A percentile compares a stretch with the other conserved stretches of the same genome.
Evolutionary conservation across 1,139 yeast genomes (phyloP).

Genomic region (Sugiyamaella grinbergsii): DNA sequence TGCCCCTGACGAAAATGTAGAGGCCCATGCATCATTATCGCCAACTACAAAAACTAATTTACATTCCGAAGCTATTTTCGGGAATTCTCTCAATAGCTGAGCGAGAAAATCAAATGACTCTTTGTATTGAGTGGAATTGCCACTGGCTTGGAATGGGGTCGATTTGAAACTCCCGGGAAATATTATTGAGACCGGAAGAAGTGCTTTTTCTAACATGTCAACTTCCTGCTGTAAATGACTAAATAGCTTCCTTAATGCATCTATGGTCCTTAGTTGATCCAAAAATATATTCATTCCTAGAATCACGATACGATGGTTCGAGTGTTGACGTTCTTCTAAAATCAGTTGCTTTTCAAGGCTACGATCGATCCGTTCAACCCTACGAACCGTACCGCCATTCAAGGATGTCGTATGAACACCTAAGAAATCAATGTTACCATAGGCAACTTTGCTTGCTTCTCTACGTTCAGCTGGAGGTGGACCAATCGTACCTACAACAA

Average conservation of each 20-base stretch:
- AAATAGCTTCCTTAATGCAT: constrained; percentile 64
- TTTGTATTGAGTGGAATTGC: constrained; percentile 57
- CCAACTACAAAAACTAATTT: constrained; percentile 80
- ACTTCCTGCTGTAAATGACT: constrained; percentile 49
- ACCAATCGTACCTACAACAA: constrained; percentile 73
- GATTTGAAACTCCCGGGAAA: constrained; percentile 73
- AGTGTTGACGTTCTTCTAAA: constrained; percentile 57
- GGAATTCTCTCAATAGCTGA: constrained; percentile 52
- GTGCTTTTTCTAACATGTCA: constrained; percentile 42
- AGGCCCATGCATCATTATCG: constrained; percentile 90
- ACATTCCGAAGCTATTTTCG: constrained; percentile 44
- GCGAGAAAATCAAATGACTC: constrained; percentile 75
- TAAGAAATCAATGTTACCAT: constrained; percentile 77
- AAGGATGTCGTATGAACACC: constrained; percentile 54
- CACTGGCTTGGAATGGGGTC: constrained; percentile 58
- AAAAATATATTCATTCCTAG: constrained; percentile 74
- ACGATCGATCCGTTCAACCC: constrained; percentile 57
- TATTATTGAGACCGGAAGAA: constrained; percentile 60
- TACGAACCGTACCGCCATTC: constrained; percentile 26
- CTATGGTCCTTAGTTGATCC: constrained; percentile 59
- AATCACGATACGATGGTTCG: constrained; percentile 61
- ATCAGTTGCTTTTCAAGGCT: constrained; percentile 57
- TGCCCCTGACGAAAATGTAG: constrained; percentile 68
- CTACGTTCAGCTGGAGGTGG: constrained; percentile 91
- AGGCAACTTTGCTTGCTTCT: constrained; percentile 62